Percentiles rank a stretch among this genome's conserved stretches.
phyloP scores from a whole-genome alignment of 140 eudicot species.

The Ambrosia hybrid region DNA sequence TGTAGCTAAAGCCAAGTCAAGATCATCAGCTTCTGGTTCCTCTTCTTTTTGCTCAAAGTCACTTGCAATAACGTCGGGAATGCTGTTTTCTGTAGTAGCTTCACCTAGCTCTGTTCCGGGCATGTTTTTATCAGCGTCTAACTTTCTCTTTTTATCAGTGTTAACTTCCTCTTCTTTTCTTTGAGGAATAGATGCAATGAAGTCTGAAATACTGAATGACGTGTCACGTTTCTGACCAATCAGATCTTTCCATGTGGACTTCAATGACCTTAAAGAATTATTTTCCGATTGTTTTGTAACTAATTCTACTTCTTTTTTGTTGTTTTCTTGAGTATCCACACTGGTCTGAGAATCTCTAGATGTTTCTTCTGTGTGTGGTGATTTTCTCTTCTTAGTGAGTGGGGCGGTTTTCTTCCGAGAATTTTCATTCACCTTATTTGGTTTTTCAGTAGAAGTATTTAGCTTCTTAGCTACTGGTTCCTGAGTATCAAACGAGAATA shows the following conservation, averaged over 20 bases:
- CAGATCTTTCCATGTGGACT: conserved; percentile 60
- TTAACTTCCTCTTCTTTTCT: conserved; percentile 22
- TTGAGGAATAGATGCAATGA: conserved; percentile 24
- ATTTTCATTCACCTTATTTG: conserved; percentile 26
- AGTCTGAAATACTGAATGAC: conserved; percentile 44
- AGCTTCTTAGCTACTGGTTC: no score
- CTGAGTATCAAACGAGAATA: no score
- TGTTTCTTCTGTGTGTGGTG: conserved; percentile 26
- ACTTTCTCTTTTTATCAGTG: conserved; percentile 14
- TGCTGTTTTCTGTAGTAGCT: not conserved
- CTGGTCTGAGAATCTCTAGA: conserved; percentile 16
- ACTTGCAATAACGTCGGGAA: conserved; percentile 30
- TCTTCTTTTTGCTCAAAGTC: conserved; percentile 29
- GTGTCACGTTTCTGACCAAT: conserved; percentile 35
- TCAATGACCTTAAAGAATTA: conserved; percentile 42
- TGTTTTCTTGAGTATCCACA: conserved; percentile 27
- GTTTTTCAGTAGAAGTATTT: conserved; percentile 25
- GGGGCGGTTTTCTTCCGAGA: conserved; percentile 28
- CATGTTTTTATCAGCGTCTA: no score
- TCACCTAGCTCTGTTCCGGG: no score
- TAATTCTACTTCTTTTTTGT: conserved; percentile 24
- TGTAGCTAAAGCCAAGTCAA: not conserved
- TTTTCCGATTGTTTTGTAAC: conserved; percentile 28
- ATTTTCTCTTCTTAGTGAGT: conserved; percentile 54
- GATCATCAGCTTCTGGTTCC: conserved; percentile 20